Evolutionary conservation across 2,329 filamentous ascomycete genomes (phyloP).

Genomic region (Clonostachys solani): DNA sequence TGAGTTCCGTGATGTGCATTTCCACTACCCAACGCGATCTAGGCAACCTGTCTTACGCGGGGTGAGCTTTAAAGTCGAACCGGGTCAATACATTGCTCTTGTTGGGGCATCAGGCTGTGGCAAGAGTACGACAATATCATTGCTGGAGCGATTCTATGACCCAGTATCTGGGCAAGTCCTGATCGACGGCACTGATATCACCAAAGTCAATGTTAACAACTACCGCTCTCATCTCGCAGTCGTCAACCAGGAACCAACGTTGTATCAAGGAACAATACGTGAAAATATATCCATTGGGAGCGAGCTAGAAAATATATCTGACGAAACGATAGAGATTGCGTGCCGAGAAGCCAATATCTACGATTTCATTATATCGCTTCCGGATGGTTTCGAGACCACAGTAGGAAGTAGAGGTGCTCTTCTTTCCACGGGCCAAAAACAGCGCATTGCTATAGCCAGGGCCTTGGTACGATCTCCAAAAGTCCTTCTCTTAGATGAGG

Average conservation of each 20-base stretch:
- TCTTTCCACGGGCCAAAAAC: slow-evolving; percentile 92
- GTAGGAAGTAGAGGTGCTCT: slow-evolving; percentile 95
- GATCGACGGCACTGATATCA: slow-evolving; percentile 81
- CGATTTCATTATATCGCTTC: slow-evolving; percentile 78
- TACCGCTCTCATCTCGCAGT: slow-evolving; percentile 83
- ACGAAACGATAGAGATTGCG: slow-evolving; percentile 59
- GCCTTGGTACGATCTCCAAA: slow-evolving; percentile 89
- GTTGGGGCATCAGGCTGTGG: slow-evolving; percentile 92
- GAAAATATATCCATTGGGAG: slow-evolving; percentile 87
- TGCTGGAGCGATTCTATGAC: slow-evolving; percentile 94
- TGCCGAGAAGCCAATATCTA: slow-evolving; percentile 80
- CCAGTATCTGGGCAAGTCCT: slow-evolving; percentile 75
- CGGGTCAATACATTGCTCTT: slow-evolving; percentile 39
- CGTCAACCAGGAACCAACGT: slow-evolving; percentile 88
- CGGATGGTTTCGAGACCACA: slow-evolving; percentile 87
- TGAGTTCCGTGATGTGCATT: slow-evolving; percentile 90
- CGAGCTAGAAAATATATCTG: slow-evolving; percentile 57
- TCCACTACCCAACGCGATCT: slow-evolving; percentile 91
- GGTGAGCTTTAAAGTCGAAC: background rate
- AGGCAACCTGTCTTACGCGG: background rate
- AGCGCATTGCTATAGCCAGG: slow-evolving; percentile 90
- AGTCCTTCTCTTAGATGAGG: slow-evolving; percentile 86
- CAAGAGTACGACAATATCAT: slow-evolving; percentile 88
- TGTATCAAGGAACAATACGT: slow-evolving; percentile 88
- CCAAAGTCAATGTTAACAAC: slow-evolving; percentile 74